Conservation (phyloP, 2,329 filamentous ascomycete species). For the Stromatinia cepivora region DNA sequence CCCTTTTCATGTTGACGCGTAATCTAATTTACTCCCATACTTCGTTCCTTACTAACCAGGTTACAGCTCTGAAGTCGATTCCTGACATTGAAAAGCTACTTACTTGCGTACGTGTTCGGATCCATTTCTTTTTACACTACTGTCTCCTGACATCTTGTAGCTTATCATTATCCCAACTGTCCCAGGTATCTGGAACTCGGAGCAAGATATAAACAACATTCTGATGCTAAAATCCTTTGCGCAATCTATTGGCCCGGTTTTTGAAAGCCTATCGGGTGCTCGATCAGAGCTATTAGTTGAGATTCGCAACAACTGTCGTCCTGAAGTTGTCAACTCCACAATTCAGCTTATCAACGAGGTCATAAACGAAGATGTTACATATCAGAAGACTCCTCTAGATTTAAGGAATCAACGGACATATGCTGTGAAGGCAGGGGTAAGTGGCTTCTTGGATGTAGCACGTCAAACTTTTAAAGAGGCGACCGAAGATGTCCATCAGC, state of each 20-base stretch:
- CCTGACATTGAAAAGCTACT: constrained; percentile 78
- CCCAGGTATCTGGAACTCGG: constrained; percentile 65
- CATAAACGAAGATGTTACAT: constrained; percentile 80
- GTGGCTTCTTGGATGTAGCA: constrained; percentile 83
- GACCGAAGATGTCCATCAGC: constrained; percentile 72
- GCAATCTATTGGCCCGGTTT: constrained; percentile 64
- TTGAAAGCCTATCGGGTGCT: constrained; percentile 65
- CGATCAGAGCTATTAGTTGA: constrained; percentile 63
- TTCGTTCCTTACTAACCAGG: neutral
- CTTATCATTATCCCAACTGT: constrained; percentile 74
- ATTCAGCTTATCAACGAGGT: constrained; percentile 64
- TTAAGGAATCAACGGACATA: constrained; percentile 87
- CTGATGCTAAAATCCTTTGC: constrained; percentile 85
- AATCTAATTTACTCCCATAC: neutral
- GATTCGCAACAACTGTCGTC: constrained; percentile 69
- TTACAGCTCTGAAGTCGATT: constrained; percentile 68
- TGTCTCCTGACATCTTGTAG: constrained; percentile 45
- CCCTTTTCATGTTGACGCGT: neutral
- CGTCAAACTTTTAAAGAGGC: constrained; percentile 88
- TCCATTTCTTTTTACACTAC: neutral
- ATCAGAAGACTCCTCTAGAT: constrained; percentile 77
- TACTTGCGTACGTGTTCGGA: constrained; percentile 58
- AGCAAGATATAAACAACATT: constrained; percentile 82
- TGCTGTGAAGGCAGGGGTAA: constrained; percentile 82
- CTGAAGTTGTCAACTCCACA: constrained; percentile 60